Base-by-base conservation (phyloP, 768 basidiomycete species). In the Pleurotus tuber-regium region DNA sequence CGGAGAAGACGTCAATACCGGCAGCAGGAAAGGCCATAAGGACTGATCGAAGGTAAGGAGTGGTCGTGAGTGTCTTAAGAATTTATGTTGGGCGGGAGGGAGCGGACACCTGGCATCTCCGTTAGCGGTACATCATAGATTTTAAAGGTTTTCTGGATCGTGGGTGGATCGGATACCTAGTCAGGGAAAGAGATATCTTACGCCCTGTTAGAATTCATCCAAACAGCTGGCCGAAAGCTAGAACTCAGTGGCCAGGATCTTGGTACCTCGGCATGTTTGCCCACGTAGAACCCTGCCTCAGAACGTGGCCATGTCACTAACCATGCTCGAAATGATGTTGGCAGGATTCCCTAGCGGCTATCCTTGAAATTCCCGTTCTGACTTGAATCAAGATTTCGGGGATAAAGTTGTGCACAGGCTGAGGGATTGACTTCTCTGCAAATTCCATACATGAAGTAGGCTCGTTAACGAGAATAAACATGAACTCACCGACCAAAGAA, bases 31-130 rank as follows among this genome's bases (percentile, higher is more conserved):
- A 28, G 38, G 46, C 46, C 30, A 36, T 48, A 21, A 48, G 46
- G 35, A 48, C 19, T 11, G 46, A 3, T 12, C 28, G 46, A 33
- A 26, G 46, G 16, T 23, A 48, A 47, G 25, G 44, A 35, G 29
- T 18, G 29, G 30, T n/a, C n/a, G n/a, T 8, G 46, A 35, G 19
- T 48, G 46, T 21, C 18, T 16, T 42, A 33, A 9, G 21, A 33
- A 48, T 36, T 33, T 48, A 33, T 48, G 24, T 33, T 33, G 46
- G 30, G 21, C 28, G 21, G 28, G 21, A 47, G 31, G 46, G 30
- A 36, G 30, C 46, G 35, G 30, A 42, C 41, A 42, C 41, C 44
- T 30, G 44, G 44, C 44, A 30, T 47, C 46, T 33, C 46, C 46
- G 46, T 21, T 8, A 21, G 46, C 29, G 23, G 46, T 31, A 31